Evolutionary conservation across 768 basidiomycete species (phyloP), one percentile per base, ranked within the genome.

Genomic region (Tricholoma saponaceum): DNA sequence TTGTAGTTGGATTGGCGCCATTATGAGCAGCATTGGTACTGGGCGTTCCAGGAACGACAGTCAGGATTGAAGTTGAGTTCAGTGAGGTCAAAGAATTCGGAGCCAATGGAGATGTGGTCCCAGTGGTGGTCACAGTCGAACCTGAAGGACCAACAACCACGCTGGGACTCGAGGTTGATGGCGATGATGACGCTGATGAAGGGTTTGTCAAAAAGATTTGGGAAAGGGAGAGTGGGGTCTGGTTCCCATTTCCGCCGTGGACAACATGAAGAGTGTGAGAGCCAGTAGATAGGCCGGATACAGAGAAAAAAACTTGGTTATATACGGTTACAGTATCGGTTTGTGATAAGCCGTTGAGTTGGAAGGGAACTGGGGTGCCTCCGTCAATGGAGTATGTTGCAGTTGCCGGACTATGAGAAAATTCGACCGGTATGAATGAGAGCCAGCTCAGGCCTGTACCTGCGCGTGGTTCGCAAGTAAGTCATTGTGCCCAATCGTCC

Each of bases 251-350:
- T 2, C 62, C 64, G n/a, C 52, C 43, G 52, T 67, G 62, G 4
- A 60, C 62, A 1, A 70, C 62, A 10, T 64, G 47, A 4, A 70
- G 54, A 6, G 56, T 61, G 33, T 71, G 70, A 1, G 55, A 25
- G 18, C 57, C 67, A 5, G 51, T n/a, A 0, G 56, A 6, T 5
- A 69, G 60, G 9, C 55, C 49, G 2, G 63, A 54, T 16, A 66
- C 66, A 0, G 51, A 44, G 39, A 70, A 68, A 23, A 67, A 47
- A 0, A 57, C 14, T 23, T 64, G 61, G 35, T 69, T 64, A 30
- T 65, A 71, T 22, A 60, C 47, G 0, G 69, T 64, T 25, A 4
- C 25, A 32, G 3, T 13, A 16, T 28, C 3, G 14, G 1, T 13
- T 10, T 8, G 37, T 10, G 32, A 16, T n/a, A 57, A 39, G 23